These are phyloP conservation scores for Teratosphaeria zuluensis DNA, from an alignment of 2,329 filamentous ascomycete species.

Conservation along the genomic window DNA sequence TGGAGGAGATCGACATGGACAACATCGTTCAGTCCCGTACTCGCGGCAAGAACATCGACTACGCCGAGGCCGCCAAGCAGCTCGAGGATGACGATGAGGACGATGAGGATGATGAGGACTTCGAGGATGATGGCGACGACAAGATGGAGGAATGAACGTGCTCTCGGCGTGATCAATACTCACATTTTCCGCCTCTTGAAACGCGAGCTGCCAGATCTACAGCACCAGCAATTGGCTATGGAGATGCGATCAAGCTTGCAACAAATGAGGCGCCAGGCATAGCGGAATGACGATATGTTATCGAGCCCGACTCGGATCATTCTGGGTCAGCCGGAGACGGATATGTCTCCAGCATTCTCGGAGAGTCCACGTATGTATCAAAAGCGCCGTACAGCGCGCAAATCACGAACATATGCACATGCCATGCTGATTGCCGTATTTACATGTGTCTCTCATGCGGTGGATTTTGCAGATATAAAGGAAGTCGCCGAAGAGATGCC, in stretches of 20 bases:
- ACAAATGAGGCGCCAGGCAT: neutral
- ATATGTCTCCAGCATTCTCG: neutral
- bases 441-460: neutral
- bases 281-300: neutral
- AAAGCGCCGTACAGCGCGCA: neutral
- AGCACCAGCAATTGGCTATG: neutral
- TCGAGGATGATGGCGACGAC: constrained; percentile 45
- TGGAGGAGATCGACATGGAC: constrained; percentile 81
- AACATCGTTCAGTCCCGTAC: constrained; percentile 85
- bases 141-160: constrained; percentile 54
- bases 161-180: neutral
- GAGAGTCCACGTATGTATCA: neutral
- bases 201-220: neutral
- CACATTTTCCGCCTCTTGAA: neutral
- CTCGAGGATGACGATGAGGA: constrained; percentile 65
- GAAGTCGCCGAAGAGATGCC: neutral
- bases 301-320: neutral
- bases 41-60: constrained; percentile 87
- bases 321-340: neutral
- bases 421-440: neutral
- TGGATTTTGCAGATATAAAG: neutral
- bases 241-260: neutral
- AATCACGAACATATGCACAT: neutral
- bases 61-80: constrained; percentile 77
- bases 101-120: constrained; percentile 64